These are phyloP conservation scores for Puccinia novopanici DNA, from an alignment of 1,284 basidiomycete genomes.

Conservation along the genomic window DNA sequence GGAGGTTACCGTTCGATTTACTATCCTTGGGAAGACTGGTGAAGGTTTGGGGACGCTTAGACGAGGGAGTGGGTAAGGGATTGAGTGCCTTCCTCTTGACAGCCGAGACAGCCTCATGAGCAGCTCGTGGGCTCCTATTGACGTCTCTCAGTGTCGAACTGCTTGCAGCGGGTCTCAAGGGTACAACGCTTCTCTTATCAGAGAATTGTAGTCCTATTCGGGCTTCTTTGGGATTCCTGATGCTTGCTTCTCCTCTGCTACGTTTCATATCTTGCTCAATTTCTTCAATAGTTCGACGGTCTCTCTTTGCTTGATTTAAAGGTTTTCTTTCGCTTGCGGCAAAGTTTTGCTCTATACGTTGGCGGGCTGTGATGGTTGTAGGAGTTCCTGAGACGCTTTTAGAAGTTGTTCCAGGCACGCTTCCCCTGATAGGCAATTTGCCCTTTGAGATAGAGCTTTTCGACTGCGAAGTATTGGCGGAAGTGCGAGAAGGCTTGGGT, in stretches of 20 bases:
- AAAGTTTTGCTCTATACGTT: slow-evolving; percentile 34
- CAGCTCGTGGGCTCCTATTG: neutral
- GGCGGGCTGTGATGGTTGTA: slow-evolving; percentile 13
- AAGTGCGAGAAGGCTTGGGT: neutral
- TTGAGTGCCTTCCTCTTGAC: neutral
- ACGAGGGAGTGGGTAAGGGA: neutral
- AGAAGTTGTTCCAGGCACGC: neutral
- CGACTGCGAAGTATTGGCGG: neutral
- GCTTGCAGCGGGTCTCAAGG: slow-evolving; percentile 4
- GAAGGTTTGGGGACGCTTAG: neutral
- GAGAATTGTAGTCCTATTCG: neutral
- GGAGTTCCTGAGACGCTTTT: neutral
- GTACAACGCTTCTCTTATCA: neutral
- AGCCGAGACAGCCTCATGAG: neutral
- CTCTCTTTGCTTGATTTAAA: slow-evolving; percentile 29
- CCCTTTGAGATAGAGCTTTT: slow-evolving; percentile 1
- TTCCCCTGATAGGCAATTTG: neutral
- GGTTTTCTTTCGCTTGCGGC: slow-evolving; percentile 20
- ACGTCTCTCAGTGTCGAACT: neutral
- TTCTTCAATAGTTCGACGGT: slow-evolving; percentile 48
- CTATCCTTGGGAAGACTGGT: neutral
- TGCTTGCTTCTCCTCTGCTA: neutral
- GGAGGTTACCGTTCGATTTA: neutral
- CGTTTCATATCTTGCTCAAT: slow-evolving; percentile 47
- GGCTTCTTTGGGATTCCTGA: neutral